phyloP scores from a whole-genome alignment of 2,329 filamentous ascomycete genomes.

The Fusarium udum region DNA sequence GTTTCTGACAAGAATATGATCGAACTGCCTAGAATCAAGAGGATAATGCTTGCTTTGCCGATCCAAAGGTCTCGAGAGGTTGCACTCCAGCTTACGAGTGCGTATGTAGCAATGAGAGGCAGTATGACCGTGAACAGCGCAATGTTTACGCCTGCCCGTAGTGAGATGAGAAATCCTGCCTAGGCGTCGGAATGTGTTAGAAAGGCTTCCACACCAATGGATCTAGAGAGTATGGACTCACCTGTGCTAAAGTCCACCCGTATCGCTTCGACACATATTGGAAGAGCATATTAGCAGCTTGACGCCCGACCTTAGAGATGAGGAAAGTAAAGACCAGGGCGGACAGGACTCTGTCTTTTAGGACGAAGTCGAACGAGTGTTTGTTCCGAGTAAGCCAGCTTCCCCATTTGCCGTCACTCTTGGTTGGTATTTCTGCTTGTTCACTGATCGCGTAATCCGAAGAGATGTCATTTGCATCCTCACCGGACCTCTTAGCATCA shows the following conservation, averaged over 20 bases:
- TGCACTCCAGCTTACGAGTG: neutral
- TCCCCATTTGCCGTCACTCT: neutral
- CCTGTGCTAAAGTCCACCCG: neutral
- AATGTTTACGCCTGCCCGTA: neutral
- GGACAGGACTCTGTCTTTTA: neutral
- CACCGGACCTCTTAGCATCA: neutral
- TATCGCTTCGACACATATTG: slow-evolving; percentile 8
- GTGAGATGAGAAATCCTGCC: slow-evolving; percentile 5
- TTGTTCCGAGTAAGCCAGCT: neutral
- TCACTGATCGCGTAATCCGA: neutral
- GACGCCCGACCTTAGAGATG: neutral
- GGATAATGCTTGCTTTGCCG: neutral
- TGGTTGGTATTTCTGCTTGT: neutral
- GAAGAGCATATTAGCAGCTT: slow-evolving; percentile 1
- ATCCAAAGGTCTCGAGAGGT: neutral
- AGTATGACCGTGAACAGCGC: neutral
- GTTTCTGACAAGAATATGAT: neutral
- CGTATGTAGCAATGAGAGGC: neutral
- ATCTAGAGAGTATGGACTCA: neutral
- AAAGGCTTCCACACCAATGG: neutral
- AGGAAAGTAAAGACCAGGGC: neutral
- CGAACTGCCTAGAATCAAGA: neutral
- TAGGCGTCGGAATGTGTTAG: neutral
- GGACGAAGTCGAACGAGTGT: neutral
- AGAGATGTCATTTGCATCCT: neutral